A percentile compares a stretch with the other conserved stretches of the same genome.
Conservation (phyloP, 2,329 filamentous ascomycete species). For the Tolypocladium paradoxum region DNA sequence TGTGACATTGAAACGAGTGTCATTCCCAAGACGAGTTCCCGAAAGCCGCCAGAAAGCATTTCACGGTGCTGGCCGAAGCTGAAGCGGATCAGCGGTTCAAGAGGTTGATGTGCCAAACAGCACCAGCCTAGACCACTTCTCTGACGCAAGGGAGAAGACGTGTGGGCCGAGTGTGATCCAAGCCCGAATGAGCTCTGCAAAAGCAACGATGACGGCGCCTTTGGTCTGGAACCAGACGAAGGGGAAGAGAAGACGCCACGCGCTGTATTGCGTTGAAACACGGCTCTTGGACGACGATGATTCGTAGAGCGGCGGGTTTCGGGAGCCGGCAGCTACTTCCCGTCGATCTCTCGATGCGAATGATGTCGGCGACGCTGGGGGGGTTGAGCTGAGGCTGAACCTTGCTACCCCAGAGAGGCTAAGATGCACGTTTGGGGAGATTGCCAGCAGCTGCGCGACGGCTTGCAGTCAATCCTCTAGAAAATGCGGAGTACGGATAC, state of each 20-base stretch:
- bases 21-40: background rate
- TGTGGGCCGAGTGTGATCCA: background rate
- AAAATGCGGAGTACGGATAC: no score
- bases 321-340: background rate
- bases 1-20: background rate
- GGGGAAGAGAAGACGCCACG: background rate
- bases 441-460: background rate
- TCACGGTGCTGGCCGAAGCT: background rate
- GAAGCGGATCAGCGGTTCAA: background rate
- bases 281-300: background rate
- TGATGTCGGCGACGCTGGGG: background rate
- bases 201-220: background rate
- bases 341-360: background rate
- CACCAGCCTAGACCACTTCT: background rate
- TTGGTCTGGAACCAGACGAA: background rate
- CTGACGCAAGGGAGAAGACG: background rate
- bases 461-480: no score
- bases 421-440: background rate
- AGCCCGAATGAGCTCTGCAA: background rate
- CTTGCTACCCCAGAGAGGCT: background rate
- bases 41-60: background rate
- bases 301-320: background rate
- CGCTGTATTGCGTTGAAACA: background rate
- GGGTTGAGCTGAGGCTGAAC: background rate
- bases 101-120: background rate